phyloP scores from a whole-genome alignment of 768 basidiomycete species.

The Russula sp. region DNA sequence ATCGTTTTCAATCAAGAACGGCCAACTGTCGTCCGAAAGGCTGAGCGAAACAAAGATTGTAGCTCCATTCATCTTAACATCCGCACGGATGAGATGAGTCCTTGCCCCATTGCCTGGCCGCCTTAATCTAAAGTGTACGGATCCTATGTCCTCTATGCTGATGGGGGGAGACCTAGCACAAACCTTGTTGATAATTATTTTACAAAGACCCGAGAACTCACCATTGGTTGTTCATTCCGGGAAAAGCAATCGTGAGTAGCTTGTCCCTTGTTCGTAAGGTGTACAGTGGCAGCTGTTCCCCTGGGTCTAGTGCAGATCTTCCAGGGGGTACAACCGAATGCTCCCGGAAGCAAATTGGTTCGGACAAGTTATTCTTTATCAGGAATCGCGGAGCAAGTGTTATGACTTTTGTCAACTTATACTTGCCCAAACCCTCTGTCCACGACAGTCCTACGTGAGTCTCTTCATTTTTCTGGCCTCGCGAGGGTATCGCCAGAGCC shows the following conservation, averaged over 20 bases:
- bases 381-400: slow-evolving; percentile 88
- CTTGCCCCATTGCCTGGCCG: slow-evolving; percentile 33
- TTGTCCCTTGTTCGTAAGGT: slow-evolving; percentile 62
- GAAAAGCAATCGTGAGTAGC: slow-evolving; percentile 75
- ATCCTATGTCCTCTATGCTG: slow-evolving; percentile 86
- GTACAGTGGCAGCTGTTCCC: slow-evolving; percentile 61
- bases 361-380: slow-evolving; percentile 69
- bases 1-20: slow-evolving; percentile 85
- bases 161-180: slow-evolving; percentile 79
- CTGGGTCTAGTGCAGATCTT: slow-evolving; percentile 54
- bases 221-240: slow-evolving; percentile 84
- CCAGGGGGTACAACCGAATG: slow-evolving; percentile 65
- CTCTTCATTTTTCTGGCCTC: slow-evolving; percentile 54
- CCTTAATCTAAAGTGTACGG: slow-evolving; percentile 63
- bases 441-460: slow-evolving; percentile 85
- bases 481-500: slow-evolving; percentile 63
- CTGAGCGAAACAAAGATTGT: slow-evolving; percentile 82
- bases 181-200: slow-evolving; percentile 1
- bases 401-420: slow-evolving; percentile 91
- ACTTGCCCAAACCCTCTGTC: slow-evolving; percentile 92
- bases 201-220: neutral
- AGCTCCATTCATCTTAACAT: slow-evolving; percentile 77
- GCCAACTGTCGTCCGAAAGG: slow-evolving; percentile 68
- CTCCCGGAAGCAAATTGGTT: slow-evolving; percentile 74
- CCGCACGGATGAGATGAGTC: slow-evolving; percentile 58